Conservation (phyloP, 495 filamentous ascomycete genomes). For the Penicillium odoratum region DNA sequence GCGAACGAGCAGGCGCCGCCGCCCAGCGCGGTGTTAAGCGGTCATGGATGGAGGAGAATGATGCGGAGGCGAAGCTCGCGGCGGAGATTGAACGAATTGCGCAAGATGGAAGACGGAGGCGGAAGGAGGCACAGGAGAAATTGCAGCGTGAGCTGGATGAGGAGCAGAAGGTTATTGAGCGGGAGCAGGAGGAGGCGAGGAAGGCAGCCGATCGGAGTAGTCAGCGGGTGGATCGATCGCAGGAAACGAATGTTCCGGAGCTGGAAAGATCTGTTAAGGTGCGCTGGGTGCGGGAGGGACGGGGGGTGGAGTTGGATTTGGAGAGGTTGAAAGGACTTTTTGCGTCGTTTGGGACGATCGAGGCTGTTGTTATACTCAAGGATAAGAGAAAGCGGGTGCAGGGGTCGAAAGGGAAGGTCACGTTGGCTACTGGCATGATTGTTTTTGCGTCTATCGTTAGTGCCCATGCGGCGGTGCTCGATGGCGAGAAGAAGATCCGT, state of each 20-base stretch:
- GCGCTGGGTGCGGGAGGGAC: slow-evolving; percentile 55
- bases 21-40: slow-evolving; percentile 45
- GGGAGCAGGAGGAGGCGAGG: slow-evolving; percentile 39
- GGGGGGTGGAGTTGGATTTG: slow-evolving; percentile 42
- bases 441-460: slow-evolving; percentile 60
- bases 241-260: slow-evolving; percentile 51
- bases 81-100: slow-evolving; percentile 61
- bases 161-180: slow-evolving; percentile 40
- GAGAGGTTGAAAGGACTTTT: slow-evolving; percentile 49
- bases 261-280: slow-evolving; percentile 61
- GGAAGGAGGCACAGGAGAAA: slow-evolving; percentile 51
- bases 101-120: slow-evolving; percentile 59
- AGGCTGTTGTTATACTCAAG: slow-evolving; percentile 54
- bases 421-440: slow-evolving; percentile 53
- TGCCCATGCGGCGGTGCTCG: slow-evolving; percentile 60
- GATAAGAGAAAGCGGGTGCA: slow-evolving; percentile 53
- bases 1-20: slow-evolving; percentile 51
- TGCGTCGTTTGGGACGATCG: slow-evolving; percentile 55
- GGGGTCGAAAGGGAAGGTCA: slow-evolving; percentile 55
- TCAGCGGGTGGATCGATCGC: slow-evolving; percentile 41
- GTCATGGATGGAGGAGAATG: slow-evolving; percentile 49
- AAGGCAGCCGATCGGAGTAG: slow-evolving; percentile 32
- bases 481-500: slow-evolving; percentile 46
- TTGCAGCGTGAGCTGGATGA: slow-evolving; percentile 52
- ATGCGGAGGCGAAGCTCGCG: slow-evolving; percentile 58